Conservation (phyloP, 2,329 filamentous ascomycete genomes). For the Sarocladium oryzae region DNA sequence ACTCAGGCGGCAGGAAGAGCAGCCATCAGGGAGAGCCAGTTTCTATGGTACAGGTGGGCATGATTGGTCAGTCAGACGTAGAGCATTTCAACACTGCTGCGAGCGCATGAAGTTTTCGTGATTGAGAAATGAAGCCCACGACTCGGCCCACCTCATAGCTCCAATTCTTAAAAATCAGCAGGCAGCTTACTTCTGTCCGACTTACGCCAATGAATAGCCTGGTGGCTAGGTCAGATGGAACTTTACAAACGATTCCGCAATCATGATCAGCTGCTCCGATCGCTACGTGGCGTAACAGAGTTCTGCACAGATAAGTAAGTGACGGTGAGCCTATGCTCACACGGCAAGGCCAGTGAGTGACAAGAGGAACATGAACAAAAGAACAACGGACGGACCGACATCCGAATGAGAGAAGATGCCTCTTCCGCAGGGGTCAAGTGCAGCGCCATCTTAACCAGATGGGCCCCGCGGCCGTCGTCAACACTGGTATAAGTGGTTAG, state of each 20-base stretch:
- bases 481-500: background rate
- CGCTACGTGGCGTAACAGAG: too few relatives aligned
- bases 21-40: too few relatives aligned
- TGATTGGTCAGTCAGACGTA: constrained; percentile 3
- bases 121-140: background rate
- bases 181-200: background rate
- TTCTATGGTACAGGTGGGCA: too few relatives aligned
- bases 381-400: too few relatives aligned
- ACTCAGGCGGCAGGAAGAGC: background rate
- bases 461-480: background rate
- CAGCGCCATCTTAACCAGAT: background rate
- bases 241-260: too few relatives aligned
- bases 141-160: background rate
- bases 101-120: constrained; percentile 7
- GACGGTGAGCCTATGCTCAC: too few relatives aligned
- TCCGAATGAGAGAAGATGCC: background rate
- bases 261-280: too few relatives aligned
- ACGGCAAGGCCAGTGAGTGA: too few relatives aligned
- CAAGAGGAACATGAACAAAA: too few relatives aligned
- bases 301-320: too few relatives aligned
- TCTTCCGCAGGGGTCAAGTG: background rate
- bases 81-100: background rate
- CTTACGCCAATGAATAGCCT: background rate
- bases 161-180: background rate
- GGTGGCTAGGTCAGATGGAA: background rate